Evolutionary conservation across 768 basidiomycete genomes (phyloP).

Genomic region (Boletus pseudo-olivaceus): DNA sequence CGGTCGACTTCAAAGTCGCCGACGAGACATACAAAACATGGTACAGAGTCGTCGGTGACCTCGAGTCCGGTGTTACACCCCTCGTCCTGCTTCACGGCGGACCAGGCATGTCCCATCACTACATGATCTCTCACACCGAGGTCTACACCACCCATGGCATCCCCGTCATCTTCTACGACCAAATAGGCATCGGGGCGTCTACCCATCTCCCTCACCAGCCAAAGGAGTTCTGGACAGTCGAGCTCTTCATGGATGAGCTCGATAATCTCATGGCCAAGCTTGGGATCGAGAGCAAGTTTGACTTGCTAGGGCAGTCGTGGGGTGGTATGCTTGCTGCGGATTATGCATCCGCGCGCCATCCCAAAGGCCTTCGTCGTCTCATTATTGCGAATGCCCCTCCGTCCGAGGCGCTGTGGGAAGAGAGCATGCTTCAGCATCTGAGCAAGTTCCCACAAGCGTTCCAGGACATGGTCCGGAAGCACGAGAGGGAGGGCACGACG

Average conservation of each 20-base stretch:
- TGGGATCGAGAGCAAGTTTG: constrained; percentile 37
- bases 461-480: constrained; percentile 22
- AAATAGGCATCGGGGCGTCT: constrained; percentile 42
- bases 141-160: constrained; percentile 26
- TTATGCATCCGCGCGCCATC: constrained; percentile 36
- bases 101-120: constrained; percentile 31
- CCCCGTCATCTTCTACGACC: constrained; percentile 48
- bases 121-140: constrained; percentile 34
- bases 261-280: constrained; percentile 44
- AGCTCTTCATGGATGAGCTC: constrained; percentile 52
- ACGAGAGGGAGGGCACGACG: constrained; percentile 32
- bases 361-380: constrained; percentile 36
- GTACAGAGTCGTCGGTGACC: constrained; percentile 41
- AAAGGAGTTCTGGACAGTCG: constrained; percentile 40
- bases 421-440: constrained; percentile 21
- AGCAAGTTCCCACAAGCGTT: constrained; percentile 27
- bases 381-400: constrained; percentile 33
- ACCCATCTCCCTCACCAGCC: constrained; percentile 40
- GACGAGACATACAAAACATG: constrained; percentile 35
- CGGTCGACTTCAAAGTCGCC: constrained; percentile 17
- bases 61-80: constrained; percentile 13
- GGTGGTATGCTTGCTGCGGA: constrained; percentile 47
- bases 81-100: constrained; percentile 46
- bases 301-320: constrained; percentile 54
- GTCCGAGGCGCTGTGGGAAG: constrained; percentile 22